Conservation (phyloP, 225 moss, liverwort and hornwort species). For the Pleurozium schreberi region DNA sequence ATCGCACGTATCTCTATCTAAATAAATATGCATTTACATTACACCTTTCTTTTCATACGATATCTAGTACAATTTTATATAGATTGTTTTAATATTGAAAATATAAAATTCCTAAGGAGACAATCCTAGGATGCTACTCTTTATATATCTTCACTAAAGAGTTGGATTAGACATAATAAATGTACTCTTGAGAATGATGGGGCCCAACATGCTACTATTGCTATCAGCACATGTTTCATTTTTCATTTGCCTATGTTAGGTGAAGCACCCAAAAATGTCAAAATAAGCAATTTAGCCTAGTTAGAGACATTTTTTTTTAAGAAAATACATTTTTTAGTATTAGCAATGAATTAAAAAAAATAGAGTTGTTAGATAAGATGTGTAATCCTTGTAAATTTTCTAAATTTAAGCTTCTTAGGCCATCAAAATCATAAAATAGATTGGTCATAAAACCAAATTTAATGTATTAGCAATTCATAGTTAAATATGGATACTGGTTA, state of each 20-base stretch:
- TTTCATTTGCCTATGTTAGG: no score
- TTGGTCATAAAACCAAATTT: not conserved
- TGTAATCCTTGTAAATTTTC: not conserved
- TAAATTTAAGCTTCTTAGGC: not conserved
- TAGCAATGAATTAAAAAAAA: not conserved
- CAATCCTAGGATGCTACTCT: not conserved
- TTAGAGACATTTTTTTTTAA: not conserved
- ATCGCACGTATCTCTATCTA: not conserved
- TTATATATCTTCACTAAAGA: not conserved
- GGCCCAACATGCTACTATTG: not conserved
- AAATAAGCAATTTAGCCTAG: not conserved
- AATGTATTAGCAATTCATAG: not conserved
- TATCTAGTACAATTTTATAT: no score
- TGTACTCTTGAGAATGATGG: no score
- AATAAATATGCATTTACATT: not conserved
- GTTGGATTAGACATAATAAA: not conserved
- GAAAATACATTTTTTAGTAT: not conserved
- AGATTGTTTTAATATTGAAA: not conserved
- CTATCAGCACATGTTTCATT: not conserved
- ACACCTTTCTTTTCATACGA: not conserved
- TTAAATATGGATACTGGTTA: fast-evolving
- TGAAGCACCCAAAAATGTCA: not conserved
- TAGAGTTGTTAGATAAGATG: no score
- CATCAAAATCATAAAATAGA: not conserved
- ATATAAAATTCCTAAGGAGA: not conserved